phyloP scores from a whole-genome alignment of 2,329 filamentous ascomycete genomes.

The Colletotrichum plurivorum region DNA sequence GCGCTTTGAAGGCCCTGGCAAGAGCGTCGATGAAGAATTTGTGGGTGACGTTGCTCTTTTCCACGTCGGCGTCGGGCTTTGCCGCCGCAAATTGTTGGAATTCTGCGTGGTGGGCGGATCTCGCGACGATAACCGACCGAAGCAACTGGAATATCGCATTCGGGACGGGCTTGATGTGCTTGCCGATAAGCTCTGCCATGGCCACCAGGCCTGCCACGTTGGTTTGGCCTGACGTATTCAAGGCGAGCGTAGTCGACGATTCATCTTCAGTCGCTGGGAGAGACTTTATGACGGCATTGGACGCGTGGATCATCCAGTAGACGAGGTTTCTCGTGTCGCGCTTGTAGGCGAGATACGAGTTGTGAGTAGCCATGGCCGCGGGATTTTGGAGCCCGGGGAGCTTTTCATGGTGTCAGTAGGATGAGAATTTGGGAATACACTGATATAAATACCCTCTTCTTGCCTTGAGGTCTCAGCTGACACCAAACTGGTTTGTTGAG shows the following conservation, averaged over 20 bases:
- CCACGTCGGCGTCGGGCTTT: slow-evolving; percentile 52
- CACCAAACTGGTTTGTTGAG: no score
- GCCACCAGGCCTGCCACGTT: slow-evolving; percentile 53
- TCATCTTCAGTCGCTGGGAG: slow-evolving; percentile 32
- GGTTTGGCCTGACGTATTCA: slow-evolving; percentile 56
- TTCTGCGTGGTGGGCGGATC: slow-evolving; percentile 45
- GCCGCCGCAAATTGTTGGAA: slow-evolving; percentile 52
- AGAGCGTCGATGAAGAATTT: slow-evolving; percentile 60
- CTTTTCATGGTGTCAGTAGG: background rate
- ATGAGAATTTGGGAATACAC: no score
- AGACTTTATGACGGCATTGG: slow-evolving; percentile 52
- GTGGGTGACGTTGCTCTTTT: slow-evolving; percentile 56
- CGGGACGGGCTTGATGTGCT: slow-evolving; percentile 51
- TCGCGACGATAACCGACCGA: slow-evolving; percentile 53
- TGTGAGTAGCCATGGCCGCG: slow-evolving; percentile 44
- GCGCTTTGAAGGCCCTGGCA: slow-evolving; percentile 50
- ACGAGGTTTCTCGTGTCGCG: slow-evolving; percentile 53
- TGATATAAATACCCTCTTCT: no score
- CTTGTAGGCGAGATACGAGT: slow-evolving; percentile 56
- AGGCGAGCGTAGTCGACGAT: slow-evolving; percentile 24
- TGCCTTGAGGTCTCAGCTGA: no score
- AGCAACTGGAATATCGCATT: slow-evolving; percentile 53
- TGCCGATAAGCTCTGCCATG: slow-evolving; percentile 56
- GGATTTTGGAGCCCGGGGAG: background rate
- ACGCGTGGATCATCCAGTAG: slow-evolving; percentile 56